Percentiles rank a stretch among this genome's conserved stretches.
Evolutionary conservation across 805 yeast species (phyloP).

Genomic region (Cyberlindnera xishuangbannaensis): DNA sequence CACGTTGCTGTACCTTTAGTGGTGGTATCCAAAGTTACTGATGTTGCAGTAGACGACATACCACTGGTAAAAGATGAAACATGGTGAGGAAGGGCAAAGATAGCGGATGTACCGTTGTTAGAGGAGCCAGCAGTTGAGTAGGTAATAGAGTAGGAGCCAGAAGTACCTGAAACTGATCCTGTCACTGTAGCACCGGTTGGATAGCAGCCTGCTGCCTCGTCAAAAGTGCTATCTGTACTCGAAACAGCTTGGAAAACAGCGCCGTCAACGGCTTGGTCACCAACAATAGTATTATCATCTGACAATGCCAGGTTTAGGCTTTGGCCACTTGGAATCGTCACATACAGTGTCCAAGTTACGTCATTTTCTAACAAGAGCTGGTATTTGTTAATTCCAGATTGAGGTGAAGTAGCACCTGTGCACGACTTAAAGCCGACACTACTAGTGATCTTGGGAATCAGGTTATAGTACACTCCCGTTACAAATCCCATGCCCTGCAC

Average conservation of each 20-base stretch:
- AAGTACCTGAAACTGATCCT: slow-evolving; percentile 35
- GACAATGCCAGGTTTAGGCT: slow-evolving; percentile 23
- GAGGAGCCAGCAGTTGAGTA: slow-evolving; percentile 43
- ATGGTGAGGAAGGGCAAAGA: slow-evolving; percentile 71
- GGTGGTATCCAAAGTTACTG: slow-evolving; percentile 40
- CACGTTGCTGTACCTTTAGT: slow-evolving; percentile 43
- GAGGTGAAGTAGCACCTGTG: slow-evolving; percentile 32
- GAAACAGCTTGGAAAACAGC: slow-evolving; percentile 58
- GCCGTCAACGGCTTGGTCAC: slow-evolving; percentile 39
- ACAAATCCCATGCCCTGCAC: slow-evolving; percentile 83
- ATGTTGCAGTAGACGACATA: slow-evolving; percentile 25
- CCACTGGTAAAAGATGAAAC: slow-evolving; percentile 35
- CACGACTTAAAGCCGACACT: slow-evolving; percentile 59
- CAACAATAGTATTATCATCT: slow-evolving; percentile 37
- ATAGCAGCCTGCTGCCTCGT: slow-evolving; percentile 58
- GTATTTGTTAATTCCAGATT: slow-evolving; percentile 47
- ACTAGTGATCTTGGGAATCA: slow-evolving; percentile 52
- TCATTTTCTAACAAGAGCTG: slow-evolving; percentile 47
- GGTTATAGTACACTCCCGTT: slow-evolving; percentile 53
- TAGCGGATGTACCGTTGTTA: slow-evolving; percentile 36
- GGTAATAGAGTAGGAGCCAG: slow-evolving; percentile 36
- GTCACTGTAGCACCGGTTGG: slow-evolving; percentile 42
- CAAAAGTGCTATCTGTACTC: slow-evolving; percentile 43
- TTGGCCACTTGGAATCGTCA: slow-evolving; percentile 39
- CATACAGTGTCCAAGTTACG: slow-evolving; percentile 63